Percentiles rank a stretch among this genome's conserved stretches.
These are phyloP conservation scores for Cercospora sp. DNA, from an alignment of 2,329 filamentous ascomycete species.

Conservation along the genomic window DNA sequence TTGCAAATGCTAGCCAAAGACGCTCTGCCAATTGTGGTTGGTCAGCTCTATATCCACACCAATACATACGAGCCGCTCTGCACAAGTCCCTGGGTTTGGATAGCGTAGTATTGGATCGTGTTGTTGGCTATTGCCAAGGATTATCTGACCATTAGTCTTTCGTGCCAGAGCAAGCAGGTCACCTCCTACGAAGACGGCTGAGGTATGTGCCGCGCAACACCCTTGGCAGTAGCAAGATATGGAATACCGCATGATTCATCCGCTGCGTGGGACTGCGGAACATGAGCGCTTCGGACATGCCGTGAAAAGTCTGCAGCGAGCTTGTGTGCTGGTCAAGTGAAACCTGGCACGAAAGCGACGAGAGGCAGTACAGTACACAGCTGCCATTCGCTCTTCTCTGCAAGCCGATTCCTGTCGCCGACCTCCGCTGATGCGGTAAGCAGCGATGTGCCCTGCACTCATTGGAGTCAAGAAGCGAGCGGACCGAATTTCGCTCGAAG, in stretches of 20 bases:
- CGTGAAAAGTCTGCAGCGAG: neutral
- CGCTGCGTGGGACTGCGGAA: neutral
- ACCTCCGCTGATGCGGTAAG: neutral
- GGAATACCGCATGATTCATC: neutral
- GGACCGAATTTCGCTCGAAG: conserved; percentile 8
- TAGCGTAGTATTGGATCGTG: conserved; percentile 2
- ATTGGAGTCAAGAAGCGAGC: neutral
- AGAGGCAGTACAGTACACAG: neutral
- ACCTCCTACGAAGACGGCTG: neutral
- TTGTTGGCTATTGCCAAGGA: conserved; percentile 1
- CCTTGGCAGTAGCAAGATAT: neutral
- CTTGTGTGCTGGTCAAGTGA: neutral
- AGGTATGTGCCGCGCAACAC: neutral
- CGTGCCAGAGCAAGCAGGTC: neutral
- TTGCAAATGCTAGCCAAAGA: neutral
- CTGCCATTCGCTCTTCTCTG: neutral
- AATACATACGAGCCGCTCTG: neutral
- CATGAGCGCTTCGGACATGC: neutral
- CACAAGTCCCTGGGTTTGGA: neutral
- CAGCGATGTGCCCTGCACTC: conserved; percentile 2
- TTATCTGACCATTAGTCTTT: neutral
- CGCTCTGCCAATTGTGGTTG: neutral
- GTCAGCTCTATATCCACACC: neutral
- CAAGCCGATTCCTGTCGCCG: neutral
- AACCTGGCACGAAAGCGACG: neutral